A percentile compares a stretch with the other conserved stretches of the same genome.
These are phyloP conservation scores for Linderina pennispora DNA, from an alignment of 192 early-diverging fungal genomes.

Conservation along the genomic window DNA sequence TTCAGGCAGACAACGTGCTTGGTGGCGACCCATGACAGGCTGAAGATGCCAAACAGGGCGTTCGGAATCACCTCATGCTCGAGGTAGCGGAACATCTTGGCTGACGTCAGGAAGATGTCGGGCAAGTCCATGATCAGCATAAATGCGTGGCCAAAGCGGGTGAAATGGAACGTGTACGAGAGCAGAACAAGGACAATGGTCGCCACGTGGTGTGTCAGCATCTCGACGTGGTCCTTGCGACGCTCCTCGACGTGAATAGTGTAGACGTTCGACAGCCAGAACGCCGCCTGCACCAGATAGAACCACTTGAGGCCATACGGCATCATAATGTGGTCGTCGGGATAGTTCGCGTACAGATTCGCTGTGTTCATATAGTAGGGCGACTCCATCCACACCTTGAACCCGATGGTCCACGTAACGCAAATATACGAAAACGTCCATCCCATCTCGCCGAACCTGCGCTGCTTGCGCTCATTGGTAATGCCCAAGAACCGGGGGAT, in stretches of 20 bases:
- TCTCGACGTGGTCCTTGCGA: slow-evolving; percentile 47
- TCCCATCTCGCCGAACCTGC: slow-evolving; percentile 49
- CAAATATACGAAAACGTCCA: slow-evolving; percentile 48
- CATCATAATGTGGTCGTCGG: slow-evolving; percentile 41
- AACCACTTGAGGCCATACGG: slow-evolving; percentile 45
- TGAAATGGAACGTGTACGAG: slow-evolving; percentile 49
- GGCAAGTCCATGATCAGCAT: slow-evolving; percentile 52
- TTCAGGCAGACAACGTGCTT: slow-evolving; percentile 65
- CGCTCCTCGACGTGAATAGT: slow-evolving; percentile 48
- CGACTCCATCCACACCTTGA: slow-evolving; percentile 16
- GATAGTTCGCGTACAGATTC: slow-evolving; percentile 43
- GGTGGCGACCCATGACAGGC: slow-evolving; percentile 68
- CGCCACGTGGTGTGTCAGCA: slow-evolving; percentile 48
- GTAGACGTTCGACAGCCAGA: slow-evolving; percentile 46
- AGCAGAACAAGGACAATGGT: slow-evolving; percentile 43
- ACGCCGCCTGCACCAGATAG: slow-evolving; percentile 44
- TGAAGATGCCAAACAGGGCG: slow-evolving; percentile 67
- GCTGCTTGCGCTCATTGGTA: slow-evolving; percentile 9
- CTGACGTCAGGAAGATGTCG: slow-evolving; percentile 50
- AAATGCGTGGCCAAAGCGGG: slow-evolving; percentile 48
- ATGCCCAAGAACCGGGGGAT: slow-evolving; percentile 20
- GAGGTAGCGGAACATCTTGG: slow-evolving; percentile 77
- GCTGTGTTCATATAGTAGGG: slow-evolving; percentile 46
- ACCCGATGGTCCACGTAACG: slow-evolving; percentile 30
- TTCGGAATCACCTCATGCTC: slow-evolving; percentile 56